A percentile compares a stretch with the other conserved stretches of the same genome.
Evolutionary conservation across 2,329 filamentous ascomycete species (phyloP).

Genomic region (Sordariomycetes sp.): DNA sequence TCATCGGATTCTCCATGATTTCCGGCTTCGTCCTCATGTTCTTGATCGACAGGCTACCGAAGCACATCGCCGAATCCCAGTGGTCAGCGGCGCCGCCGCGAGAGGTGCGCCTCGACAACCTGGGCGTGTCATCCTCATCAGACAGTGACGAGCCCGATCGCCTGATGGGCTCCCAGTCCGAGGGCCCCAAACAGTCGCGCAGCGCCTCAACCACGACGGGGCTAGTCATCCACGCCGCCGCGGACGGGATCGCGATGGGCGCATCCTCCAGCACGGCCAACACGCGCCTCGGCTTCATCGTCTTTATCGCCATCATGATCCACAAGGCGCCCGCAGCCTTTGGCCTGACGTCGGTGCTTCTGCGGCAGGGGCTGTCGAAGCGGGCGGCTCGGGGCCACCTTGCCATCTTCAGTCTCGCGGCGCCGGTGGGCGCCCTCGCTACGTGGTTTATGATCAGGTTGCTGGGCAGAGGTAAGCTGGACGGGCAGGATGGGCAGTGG

Average conservation of each 20-base stretch:
- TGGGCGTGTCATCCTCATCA: slow-evolving; percentile 37
- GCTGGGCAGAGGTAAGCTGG: slow-evolving; percentile 45
- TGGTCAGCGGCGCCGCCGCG: slow-evolving; percentile 55
- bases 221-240: slow-evolving; percentile 88
- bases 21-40: slow-evolving; percentile 95
- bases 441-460: slow-evolving; percentile 74
- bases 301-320: slow-evolving; percentile 93
- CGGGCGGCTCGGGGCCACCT: slow-evolving; percentile 73
- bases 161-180: slow-evolving; percentile 44
- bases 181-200: slow-evolving; percentile 43
- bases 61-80: slow-evolving; percentile 48
- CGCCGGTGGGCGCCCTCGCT: slow-evolving; percentile 69
- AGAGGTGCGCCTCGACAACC: slow-evolving; percentile 79
- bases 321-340: slow-evolving; percentile 96
- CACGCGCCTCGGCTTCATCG: slow-evolving; percentile 70
- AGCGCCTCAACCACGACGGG: slow-evolving; percentile 79
- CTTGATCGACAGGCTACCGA: slow-evolving; percentile 75
- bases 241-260: slow-evolving; percentile 90
- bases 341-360: slow-evolving; percentile 75
- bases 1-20: slow-evolving; percentile 77
- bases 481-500: slow-evolving; percentile 58
- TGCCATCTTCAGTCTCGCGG: slow-evolving; percentile 81
- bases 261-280: slow-evolving; percentile 69
- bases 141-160: slow-evolving; percentile 43
- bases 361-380: slow-evolving; percentile 86